These are phyloP conservation scores for Yarrowia deformans DNA, from an alignment of 805 yeast genomes.

Conservation along the genomic window DNA sequence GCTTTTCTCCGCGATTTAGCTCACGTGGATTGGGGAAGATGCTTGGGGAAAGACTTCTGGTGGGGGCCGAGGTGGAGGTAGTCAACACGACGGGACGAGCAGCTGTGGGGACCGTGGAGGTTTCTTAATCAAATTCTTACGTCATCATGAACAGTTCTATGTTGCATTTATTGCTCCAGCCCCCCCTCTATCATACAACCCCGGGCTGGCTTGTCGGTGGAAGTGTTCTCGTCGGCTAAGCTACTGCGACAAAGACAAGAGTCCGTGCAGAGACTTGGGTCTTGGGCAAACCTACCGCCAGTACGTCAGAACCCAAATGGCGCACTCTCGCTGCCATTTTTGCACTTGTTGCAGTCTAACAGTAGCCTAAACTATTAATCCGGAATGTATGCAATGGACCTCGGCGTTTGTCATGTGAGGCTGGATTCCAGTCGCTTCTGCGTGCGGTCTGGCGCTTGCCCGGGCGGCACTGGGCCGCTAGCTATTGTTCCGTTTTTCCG, in stretches of 20 bases:
- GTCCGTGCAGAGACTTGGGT: not conserved
- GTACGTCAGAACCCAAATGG: not conserved
- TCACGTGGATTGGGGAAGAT: constrained; percentile 31
- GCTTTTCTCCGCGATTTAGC: constrained; percentile 34
- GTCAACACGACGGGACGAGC: not conserved
- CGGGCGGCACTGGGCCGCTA: no score
- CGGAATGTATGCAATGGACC: constrained; percentile 22
- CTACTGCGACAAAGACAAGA: not conserved
- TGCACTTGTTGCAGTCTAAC: not conserved
- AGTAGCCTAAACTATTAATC: constrained; percentile 28
- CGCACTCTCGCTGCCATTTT: not conserved
- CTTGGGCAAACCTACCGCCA: not conserved
- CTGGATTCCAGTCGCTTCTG: not conserved
- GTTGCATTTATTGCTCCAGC: not conserved
- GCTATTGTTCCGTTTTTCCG: no score
- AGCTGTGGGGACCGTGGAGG: no score
- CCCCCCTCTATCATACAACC: no score
- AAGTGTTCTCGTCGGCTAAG: constrained; percentile 10
- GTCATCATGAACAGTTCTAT: not conserved
- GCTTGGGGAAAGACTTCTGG: not conserved
- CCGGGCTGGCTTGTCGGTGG: no score
- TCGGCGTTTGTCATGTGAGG: not conserved
- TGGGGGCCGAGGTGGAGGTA: not conserved
- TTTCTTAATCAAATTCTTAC: not conserved
- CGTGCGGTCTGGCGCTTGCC: no score